A percentile compares a stretch with the other conserved stretches of the same genome.
These are phyloP conservation scores for Draba incana DNA, from an alignment of 345 rosid species.

Conservation along the genomic window DNA sequence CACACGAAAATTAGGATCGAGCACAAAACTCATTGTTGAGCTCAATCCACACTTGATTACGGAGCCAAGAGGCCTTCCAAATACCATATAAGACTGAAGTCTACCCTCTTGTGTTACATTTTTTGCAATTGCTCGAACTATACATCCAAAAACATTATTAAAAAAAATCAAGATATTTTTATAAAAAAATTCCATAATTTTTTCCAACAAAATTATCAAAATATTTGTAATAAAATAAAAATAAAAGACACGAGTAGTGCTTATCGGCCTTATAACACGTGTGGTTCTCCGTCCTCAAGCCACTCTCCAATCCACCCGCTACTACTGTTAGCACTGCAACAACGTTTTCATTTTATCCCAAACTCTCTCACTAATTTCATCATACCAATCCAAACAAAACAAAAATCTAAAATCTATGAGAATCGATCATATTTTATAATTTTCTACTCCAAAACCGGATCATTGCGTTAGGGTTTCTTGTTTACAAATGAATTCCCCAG, in stretches of 20 bases:
- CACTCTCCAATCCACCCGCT: not conserved
- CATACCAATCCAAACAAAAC: not conserved
- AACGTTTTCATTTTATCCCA: conserved; percentile 26
- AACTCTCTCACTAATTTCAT: conserved; percentile 8
- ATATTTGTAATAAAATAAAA: no score
- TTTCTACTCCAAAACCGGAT: conserved; percentile 10
- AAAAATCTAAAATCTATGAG: not conserved
- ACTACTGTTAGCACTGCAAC: not conserved
- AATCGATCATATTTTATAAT: not conserved
- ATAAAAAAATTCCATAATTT: no score
- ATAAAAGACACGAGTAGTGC: not conserved
- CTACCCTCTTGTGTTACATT: no score
- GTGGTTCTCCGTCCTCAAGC: conserved; percentile 40
- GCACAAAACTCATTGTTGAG: no score
- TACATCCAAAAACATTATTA: no score
- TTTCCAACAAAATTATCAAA: no score
- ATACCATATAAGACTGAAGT: no score
- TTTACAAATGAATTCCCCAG: conserved; percentile 38
- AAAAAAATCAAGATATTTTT: no score
- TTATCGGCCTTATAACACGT: conserved; percentile 36
- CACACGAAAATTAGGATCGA: no score
- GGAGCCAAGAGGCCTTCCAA: no score
- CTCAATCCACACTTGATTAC: no score
- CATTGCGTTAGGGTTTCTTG: not conserved
- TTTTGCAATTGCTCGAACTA: no score